Evolutionary conservation across 2,329 filamentous ascomycete species (phyloP).

Genomic region (Fusarium armeniacum): DNA sequence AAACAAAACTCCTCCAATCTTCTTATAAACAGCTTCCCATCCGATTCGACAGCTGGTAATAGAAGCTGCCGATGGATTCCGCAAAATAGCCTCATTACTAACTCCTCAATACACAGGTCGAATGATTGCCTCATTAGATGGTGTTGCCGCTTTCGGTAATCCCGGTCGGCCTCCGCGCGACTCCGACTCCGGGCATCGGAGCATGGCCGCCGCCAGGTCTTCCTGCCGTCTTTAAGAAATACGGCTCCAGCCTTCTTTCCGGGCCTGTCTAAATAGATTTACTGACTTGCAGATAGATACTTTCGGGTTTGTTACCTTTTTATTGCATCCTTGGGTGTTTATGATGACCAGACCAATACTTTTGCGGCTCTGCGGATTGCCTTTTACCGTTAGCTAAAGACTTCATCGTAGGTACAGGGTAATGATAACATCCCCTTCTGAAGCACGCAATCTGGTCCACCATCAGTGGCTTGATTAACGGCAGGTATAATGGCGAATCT

Average conservation of each 20-base stretch:
- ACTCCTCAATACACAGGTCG: slow-evolving; percentile 13
- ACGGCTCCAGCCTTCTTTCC: not conserved
- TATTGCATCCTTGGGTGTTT: not conserved
- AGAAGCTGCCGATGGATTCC: slow-evolving; percentile 37
- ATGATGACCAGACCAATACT: slow-evolving; percentile 2
- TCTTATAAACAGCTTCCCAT: slow-evolving; percentile 14
- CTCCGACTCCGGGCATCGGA: slow-evolving; percentile 43
- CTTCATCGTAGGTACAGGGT: slow-evolving; percentile 1
- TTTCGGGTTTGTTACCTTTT: not conserved
- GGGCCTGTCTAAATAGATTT: not conserved
- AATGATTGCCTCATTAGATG: slow-evolving; percentile 35
- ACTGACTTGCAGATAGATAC: not conserved
- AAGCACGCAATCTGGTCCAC: slow-evolving; percentile 50
- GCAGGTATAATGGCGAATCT: slow-evolving; percentile 32
- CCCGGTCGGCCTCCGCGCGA: slow-evolving; percentile 43
- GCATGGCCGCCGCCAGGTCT: slow-evolving; percentile 12
- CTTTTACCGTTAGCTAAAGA: slow-evolving; percentile 15
- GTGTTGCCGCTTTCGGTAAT: slow-evolving; percentile 42
- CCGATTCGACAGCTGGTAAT: slow-evolving; percentile 22
- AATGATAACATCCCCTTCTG: slow-evolving; percentile 18
- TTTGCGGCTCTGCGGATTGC: slow-evolving; percentile 8
- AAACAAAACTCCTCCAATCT: not conserved
- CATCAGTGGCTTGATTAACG: slow-evolving; percentile 28
- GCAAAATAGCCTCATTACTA: slow-evolving; percentile 45
- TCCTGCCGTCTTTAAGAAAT: not conserved